Percentiles rank a stretch among this genome's conserved stretches.
phyloP scores from a whole-genome alignment of 1,284 basidiomycete genomes.

The Papiliotrema nemorosa region DNA sequence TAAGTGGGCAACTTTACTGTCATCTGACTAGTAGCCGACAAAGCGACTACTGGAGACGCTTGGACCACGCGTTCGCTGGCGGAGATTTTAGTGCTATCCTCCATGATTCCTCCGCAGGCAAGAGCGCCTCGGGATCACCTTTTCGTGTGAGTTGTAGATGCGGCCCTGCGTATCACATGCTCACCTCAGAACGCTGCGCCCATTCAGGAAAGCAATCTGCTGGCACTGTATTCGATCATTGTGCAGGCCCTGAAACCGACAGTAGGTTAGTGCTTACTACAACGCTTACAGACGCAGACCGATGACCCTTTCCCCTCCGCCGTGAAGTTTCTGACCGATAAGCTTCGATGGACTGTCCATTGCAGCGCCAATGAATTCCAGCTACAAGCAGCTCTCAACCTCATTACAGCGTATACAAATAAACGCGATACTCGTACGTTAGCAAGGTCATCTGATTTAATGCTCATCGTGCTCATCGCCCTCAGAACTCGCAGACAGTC shows the following conservation, averaged over 20 bases:
- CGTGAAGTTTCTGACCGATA: constrained; percentile 54
- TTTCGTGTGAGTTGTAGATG: constrained; percentile 37
- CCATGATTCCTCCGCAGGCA: constrained; percentile 51
- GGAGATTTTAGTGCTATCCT: constrained; percentile 60
- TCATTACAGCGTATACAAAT: constrained; percentile 69
- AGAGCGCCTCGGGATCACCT: constrained; percentile 44
- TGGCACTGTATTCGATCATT: constrained; percentile 64
- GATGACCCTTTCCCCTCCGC: constrained; percentile 18
- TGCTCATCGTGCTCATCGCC: background rate
- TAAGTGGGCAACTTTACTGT: constrained; percentile 50
- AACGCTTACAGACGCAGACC: no score
- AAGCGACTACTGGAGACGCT: constrained; percentile 54
- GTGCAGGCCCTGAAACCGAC: constrained; percentile 63
- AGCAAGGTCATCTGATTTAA: constrained; percentile 54
- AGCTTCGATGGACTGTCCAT: constrained; percentile 61
- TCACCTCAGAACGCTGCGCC: constrained; percentile 50
- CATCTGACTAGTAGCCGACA: constrained; percentile 52
- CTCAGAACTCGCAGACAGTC: constrained; percentile 49
- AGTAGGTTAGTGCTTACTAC: no score
- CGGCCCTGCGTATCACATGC: background rate
- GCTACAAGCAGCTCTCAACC: constrained; percentile 58
- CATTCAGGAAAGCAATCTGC: constrained; percentile 58
- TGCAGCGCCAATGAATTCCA: constrained; percentile 58
- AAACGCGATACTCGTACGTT: no score
- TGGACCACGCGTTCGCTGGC: constrained; percentile 60